Percentiles rank a stretch among this genome's conserved stretches.
Conservation (phyloP, 208 protist species). For the Phytomonas francai region DNA sequence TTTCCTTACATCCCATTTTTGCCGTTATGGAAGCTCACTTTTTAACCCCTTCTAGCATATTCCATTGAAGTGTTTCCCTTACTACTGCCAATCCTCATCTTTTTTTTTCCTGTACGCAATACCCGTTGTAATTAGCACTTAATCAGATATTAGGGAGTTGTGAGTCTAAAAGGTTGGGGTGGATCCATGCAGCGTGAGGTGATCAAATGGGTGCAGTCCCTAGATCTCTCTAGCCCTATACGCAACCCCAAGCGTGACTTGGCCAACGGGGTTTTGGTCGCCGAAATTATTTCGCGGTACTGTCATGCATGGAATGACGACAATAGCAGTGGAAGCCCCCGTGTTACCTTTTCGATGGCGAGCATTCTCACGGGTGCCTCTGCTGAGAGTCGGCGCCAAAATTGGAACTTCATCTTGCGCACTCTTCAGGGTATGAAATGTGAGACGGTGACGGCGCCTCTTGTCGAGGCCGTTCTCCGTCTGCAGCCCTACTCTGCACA, state of each 20-base stretch:
- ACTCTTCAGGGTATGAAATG: slow-evolving; percentile 50
- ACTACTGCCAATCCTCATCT: background rate
- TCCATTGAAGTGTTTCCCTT: background rate
- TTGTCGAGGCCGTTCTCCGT: slow-evolving; percentile 59
- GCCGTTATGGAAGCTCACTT: background rate
- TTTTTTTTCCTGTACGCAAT: slow-evolving; percentile 5
- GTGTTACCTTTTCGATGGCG: slow-evolving; percentile 63
- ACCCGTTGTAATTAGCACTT: background rate
- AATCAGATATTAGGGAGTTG: background rate
- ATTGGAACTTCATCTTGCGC: slow-evolving; percentile 77
- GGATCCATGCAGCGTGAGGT: slow-evolving; percentile 83
- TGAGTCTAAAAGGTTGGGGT: background rate
- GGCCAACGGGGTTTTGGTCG: slow-evolving; percentile 89
- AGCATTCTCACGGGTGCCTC: slow-evolving; percentile 74
- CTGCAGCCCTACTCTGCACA: slow-evolving; percentile 45
- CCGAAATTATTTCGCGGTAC: slow-evolving; percentile 92
- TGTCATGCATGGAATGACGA: slow-evolving; percentile 11
- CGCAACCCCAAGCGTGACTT: slow-evolving; percentile 92
- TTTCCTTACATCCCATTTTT: background rate
- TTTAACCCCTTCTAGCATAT: background rate
- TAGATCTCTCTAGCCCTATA: slow-evolving; percentile 87
- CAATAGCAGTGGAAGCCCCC: slow-evolving; percentile 13
- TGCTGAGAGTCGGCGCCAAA: slow-evolving; percentile 69
- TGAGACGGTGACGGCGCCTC: slow-evolving; percentile 22
- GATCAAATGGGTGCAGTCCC: slow-evolving; percentile 93